These are phyloP conservation scores for Phytophthora citricola DNA, from an alignment of 352 stramenopile species.

Conservation along the genomic window DNA sequence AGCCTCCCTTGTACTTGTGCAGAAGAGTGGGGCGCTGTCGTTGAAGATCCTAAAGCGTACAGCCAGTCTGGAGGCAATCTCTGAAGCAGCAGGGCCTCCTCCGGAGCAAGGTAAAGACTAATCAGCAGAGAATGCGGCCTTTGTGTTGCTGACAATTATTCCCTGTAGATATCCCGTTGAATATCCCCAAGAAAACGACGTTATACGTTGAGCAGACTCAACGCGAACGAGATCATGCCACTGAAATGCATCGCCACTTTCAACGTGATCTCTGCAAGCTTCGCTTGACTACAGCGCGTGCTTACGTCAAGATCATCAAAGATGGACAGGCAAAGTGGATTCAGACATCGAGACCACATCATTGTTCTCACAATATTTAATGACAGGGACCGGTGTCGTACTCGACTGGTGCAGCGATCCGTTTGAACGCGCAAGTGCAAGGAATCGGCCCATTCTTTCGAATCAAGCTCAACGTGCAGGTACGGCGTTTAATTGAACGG, in stretches of 20 bases:
- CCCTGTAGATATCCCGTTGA: slow-evolving; percentile 85
- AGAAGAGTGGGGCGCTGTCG: slow-evolving; percentile 80
- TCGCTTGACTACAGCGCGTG: slow-evolving; percentile 82
- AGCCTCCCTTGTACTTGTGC: slow-evolving; percentile 82
- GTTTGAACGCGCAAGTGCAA: slow-evolving; percentile 85
- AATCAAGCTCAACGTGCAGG: slow-evolving; percentile 85
- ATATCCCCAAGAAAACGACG: slow-evolving; percentile 95
- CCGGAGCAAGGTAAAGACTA: slow-evolving; percentile 76
- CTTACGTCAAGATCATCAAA: slow-evolving; percentile 93
- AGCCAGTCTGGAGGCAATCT: slow-evolving; percentile 79
- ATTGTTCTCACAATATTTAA: slow-evolving; percentile 1
- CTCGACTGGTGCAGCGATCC: slow-evolving; percentile 74
- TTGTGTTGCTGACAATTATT: not conserved
- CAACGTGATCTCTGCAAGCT: slow-evolving; percentile 92
- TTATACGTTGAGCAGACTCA: slow-evolving; percentile 94
- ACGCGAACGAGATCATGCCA: slow-evolving; percentile 88
- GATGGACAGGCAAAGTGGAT: slow-evolving; percentile 66
- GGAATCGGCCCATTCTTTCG: slow-evolving; percentile 83
- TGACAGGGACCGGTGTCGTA: slow-evolving; percentile 70
- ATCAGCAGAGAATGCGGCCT: not conserved
- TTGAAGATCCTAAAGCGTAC: slow-evolving; percentile 92
- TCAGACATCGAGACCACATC: not conserved
- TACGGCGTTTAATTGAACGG: slow-evolving; percentile 8
- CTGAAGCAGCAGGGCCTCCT: slow-evolving; percentile 73
- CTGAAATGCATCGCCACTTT: slow-evolving; percentile 93